These are phyloP conservation scores for Sarocladium strictum DNA, from an alignment of 2,329 filamentous ascomycete genomes.

Conservation along the genomic window DNA sequence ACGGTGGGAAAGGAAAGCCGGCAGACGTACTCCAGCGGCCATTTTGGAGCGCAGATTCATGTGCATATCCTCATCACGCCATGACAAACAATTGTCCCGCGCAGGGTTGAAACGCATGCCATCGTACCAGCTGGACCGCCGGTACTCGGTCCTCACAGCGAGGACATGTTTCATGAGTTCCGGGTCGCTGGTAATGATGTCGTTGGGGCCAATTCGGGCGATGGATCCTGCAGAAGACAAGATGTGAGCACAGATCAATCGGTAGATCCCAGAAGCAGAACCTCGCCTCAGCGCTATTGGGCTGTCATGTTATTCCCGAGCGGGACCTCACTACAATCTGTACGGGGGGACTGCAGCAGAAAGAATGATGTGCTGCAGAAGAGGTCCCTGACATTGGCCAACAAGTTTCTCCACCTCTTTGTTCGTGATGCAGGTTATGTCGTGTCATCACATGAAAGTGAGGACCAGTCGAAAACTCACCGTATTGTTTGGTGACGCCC, in stretches of 20 bases:
- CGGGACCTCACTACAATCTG: background rate
- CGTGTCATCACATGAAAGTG: no score
- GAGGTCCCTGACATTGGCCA: no score
- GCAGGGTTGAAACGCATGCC: conserved; percentile 43
- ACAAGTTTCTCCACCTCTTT: no score
- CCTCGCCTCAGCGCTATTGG: no score
- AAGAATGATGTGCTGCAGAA: no score
- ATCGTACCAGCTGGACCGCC: conserved; percentile 35
- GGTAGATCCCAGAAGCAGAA: no score
- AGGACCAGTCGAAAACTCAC: no score
- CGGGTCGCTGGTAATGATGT: conserved; percentile 23
- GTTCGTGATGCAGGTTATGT: no score
- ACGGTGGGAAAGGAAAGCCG: no score
- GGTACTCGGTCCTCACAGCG: conserved; percentile 19
- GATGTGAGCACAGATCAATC: no score
- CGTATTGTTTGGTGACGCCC: conserved; percentile 5
- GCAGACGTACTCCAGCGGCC: conserved; percentile 14
- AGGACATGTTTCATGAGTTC: conserved; percentile 23
- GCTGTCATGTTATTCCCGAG: no score
- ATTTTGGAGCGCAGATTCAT: conserved; percentile 28
- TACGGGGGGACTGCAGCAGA: conserved; percentile 11
- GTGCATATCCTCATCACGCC: conserved; percentile 41
- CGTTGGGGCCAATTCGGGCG: conserved; percentile 22
- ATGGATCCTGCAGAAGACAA: conserved; percentile 17
- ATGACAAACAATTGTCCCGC: conserved; percentile 43